These are phyloP conservation scores for Rhynchosporium graminicola DNA, from an alignment of 2,329 filamentous ascomycete species.

Conservation along the genomic window DNA sequence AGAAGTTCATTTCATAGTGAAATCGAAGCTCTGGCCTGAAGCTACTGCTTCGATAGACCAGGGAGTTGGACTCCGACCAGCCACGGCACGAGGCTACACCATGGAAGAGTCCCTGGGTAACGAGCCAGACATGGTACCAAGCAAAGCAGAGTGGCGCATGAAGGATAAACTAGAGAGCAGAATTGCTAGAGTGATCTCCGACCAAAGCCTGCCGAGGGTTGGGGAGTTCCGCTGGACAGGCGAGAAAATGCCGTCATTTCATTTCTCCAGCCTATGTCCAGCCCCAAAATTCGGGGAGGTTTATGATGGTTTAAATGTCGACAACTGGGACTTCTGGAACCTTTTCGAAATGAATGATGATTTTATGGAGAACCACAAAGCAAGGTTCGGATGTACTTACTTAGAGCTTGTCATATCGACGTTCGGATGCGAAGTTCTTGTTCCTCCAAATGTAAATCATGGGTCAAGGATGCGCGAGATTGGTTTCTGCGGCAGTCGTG, in stretches of 20 bases:
- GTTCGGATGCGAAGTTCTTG: too few relatives aligned
- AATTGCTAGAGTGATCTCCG: too few relatives aligned
- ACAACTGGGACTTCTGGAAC: neutral
- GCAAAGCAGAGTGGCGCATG: too few relatives aligned
- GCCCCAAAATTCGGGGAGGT: neutral
- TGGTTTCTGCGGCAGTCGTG: too few relatives aligned
- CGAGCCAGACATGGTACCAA: too few relatives aligned
- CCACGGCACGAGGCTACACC: constrained; percentile 19
- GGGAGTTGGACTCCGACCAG: constrained; percentile 11
- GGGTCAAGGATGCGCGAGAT: too few relatives aligned
- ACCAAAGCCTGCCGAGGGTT: neutral
- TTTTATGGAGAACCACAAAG: too few relatives aligned
- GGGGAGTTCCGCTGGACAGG: constrained; percentile 18
- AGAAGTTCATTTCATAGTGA: constrained; percentile 8
- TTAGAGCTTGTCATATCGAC: too few relatives aligned
- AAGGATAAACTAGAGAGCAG: too few relatives aligned
- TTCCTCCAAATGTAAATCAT: too few relatives aligned
- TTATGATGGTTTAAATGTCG: constrained; percentile 12
- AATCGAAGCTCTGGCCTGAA: constrained; percentile 18
- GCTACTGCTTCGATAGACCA: constrained; percentile 7
- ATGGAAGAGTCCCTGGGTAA: neutral
- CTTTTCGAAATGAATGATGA: neutral
- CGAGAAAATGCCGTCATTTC: constrained; percentile 21
- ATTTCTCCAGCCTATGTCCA: constrained; percentile 20
- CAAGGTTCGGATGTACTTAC: too few relatives aligned